Evolutionary conservation across 345 rosid genomes (phyloP), one percentile per base, ranked within the genome.

Genomic region (Lumnitzera littorea): DNA sequence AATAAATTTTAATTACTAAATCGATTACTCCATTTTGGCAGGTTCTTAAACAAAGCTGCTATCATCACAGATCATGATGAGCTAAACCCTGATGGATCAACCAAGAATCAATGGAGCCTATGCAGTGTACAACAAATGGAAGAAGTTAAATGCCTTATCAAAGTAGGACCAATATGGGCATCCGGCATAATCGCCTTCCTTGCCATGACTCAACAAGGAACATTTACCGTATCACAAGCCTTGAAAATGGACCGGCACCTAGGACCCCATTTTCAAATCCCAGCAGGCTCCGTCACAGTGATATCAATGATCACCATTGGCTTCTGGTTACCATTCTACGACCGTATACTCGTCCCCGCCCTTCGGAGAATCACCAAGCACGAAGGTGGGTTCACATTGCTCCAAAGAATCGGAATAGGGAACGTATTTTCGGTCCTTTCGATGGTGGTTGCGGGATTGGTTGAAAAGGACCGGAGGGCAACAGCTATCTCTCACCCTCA

Each of bases 31-130:
- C 31, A 13, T 9, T 2, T 53, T 6, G 11, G 16, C 67, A 89
- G 96, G 77, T 79, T 68, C 76, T 56, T 92, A 14, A 85, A 80
- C 78, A 92, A 85, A 62, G 87, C 94, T 0, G 87, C 89, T 0
- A 55, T 87, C 53, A 57, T 83, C 13, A 46, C 17, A 15, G 79
- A 79, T 47, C 43, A 36, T 5, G 58, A 80, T 10, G 96, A 89
- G 48, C 54, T 86, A 20, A 63, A 70, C 25, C 51, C 72, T 0
- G 79, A 86, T 20, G 87, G 95, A 23, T 23, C 68, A 14, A 67
- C 63, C 2, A 48, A 48, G 4, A 66, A 78, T 46, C 70, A 46
- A 11, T 82, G 92, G 90, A 70, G 74, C 36, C 73, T 88, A 9
- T 72, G 84, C 78, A 86, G 85, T 62, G 31, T 88, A 51, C 88